Evolutionary conservation across 1,284 basidiomycete species (phyloP), one percentile per base, ranked within the genome.

Genomic region (Microbotryum saponariae): DNA sequence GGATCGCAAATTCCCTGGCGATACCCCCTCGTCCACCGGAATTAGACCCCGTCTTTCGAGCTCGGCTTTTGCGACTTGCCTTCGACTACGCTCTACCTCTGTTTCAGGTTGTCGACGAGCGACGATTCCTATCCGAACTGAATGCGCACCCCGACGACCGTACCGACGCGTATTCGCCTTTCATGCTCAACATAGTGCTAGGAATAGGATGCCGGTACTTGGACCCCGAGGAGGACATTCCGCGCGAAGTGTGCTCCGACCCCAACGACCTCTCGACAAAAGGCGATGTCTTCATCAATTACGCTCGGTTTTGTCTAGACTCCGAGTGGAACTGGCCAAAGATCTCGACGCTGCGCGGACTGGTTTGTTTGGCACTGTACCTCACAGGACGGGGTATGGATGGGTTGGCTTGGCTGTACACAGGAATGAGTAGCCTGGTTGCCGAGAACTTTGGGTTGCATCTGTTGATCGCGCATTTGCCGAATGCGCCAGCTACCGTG

Each of bases 171-270:
- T 69, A 60, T 52, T 60, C 58, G 14, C 67, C 64, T 6, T 69
- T 69, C 53, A 51, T 69, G n/a, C 50, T 60, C 56, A 62, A 66
- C 48, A 37, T 55, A n/a, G 44, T 64, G 31, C 60, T 69, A 25
- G 67, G 65, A 4, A 58, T 64, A 21, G 67, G 67, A 0, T 64
- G 60, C 20, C 59, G 67, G 10, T 69, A 66, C 55, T 61, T 69
- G 27, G 58, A 62, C 21, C 59, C 62, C 7, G 56, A 54, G 20
- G 56, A 63, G n/a, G 51, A 54, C 5, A 64, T 44, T 47, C 65
- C 62, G 1, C 33, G 47, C 4, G 67, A 69, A 48, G 62, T 69
- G 16, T 66, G 65, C 48, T 20, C 25, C 25, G 49, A 51, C 49
- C 49, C 20, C 25, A 51, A 51, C 49, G 49, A 51, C 14, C 25